Evolutionary conservation across 768 basidiomycete species (phyloP), one percentile per base, ranked within the genome.

Genomic region (Leccinum obscurum): DNA sequence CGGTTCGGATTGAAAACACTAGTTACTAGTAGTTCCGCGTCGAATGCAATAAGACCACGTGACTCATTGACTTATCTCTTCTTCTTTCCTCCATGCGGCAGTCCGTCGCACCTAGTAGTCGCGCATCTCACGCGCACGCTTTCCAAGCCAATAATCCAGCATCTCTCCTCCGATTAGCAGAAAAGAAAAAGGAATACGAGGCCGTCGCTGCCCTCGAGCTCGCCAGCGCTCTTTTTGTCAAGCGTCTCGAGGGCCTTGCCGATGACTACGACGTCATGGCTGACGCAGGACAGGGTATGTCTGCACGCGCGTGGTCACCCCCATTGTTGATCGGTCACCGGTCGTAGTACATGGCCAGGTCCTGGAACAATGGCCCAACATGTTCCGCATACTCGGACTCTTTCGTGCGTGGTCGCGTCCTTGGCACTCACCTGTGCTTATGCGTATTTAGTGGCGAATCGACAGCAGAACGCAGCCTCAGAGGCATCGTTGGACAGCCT

Each of bases 181-280:
- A 92, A 68, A 92, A 92, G 77, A 92, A 90, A 77, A 92, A 90
- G 68, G 90, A 92, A 70, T 84, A 78, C 57, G 89, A 91, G 57
- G 89, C 88, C 0, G 87, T 91, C 26, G 80, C 83, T 22, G 90
- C 90, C 1, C 77, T 92, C 6, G 88, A 91, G 68, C 78, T 80
- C 56, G 84, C 87, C 0, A 87, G 84, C 57, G 72, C 81, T 6
- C 71, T 85, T 35, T 89, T 87, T 68, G 78, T 88, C 2, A 82
- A 85, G 70, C 82, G 89, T 8, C 83, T 92, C 46, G 85, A 87
- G 64, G 84, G 79, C 6, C 76, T 92, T 4, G 85, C 82, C 24
- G 85, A 88, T 17, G 89, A 92, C 68, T 89, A 86, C 66, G 83
- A 89, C 61, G 80, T 85, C 22, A 91, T 92, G 86, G 90, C 89